Evolutionary conservation across 345 rosid genomes (phyloP).

Genomic region (Punica granatum): DNA sequence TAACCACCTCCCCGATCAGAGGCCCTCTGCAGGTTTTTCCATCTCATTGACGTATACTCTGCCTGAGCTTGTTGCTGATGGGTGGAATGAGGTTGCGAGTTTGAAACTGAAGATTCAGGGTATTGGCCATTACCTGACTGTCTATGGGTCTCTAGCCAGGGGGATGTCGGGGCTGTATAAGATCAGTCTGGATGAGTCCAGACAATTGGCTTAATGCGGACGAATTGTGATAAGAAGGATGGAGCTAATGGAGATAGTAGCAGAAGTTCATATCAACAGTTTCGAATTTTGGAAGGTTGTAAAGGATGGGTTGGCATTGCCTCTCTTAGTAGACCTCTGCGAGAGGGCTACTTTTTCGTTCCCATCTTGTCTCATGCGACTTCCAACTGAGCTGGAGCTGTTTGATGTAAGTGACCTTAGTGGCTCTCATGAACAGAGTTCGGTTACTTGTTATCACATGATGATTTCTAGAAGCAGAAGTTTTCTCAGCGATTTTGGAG

Average conservation of each 20-base stretch:
- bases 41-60: constrained; percentile 49
- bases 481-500: constrained; percentile 35
- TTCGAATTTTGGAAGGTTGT: constrained; percentile 69
- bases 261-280: constrained; percentile 10
- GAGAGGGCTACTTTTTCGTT: constrained; percentile 37
- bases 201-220: constrained; percentile 27
- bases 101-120: constrained; percentile 41
- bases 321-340: constrained; percentile 51
- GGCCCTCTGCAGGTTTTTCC: constrained; percentile 22
- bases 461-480: constrained; percentile 56
- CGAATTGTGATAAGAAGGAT: constrained; percentile 11
- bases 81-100: constrained; percentile 15
- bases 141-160: constrained; percentile 41
- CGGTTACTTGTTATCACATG: constrained; percentile 35
- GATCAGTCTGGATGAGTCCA: constrained; percentile 34
- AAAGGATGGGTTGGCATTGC: constrained; percentile 59
- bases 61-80: constrained; percentile 30
- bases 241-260: constrained; percentile 12
- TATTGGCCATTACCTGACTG: constrained; percentile 39
- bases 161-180: constrained; percentile 24
- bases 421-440: constrained; percentile 42
- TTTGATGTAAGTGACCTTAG: constrained; percentile 42
- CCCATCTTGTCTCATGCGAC: constrained; percentile 49
- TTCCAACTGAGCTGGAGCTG: constrained; percentile 58
- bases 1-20: constrained; percentile 35